Base-by-base conservation (phyloP, 169 alveolate species). In the Plasmodium inui region DNA sequence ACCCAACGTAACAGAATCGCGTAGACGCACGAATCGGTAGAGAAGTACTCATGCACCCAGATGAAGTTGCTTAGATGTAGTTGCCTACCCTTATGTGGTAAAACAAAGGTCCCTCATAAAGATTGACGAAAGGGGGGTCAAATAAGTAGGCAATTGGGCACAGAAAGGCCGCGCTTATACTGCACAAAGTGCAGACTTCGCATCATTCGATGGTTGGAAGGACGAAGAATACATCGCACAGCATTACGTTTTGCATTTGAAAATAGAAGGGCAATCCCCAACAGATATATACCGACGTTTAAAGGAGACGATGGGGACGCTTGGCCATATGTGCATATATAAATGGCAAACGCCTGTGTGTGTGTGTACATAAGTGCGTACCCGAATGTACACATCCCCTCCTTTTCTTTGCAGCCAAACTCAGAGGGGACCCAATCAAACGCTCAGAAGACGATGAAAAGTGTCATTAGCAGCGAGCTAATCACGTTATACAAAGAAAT, bases 401-500 rank as follows among this genome's bases (percentile, higher is more conserved):
- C 71, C 71, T 57, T 30, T 44, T 30, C 30, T 44, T 44, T 85
- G 10, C 78, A 88, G 89, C 12, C 28, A 28, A 78, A 39, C 41
- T 78, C 82, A 34, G 82, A 88, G 26, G 32, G 41, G 53, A 37
- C 81, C 6, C 76, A 88, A 53, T 28, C 41, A 44, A 79, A 88
- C 46, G 50, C 28, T 1, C 82, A 88, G 19, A 79, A 55, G 32
- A 79, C 39, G 46, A 61, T 41, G n/a, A 88, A 78, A 57, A 88
- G 32, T 78, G 71, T 88, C 28, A 57, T 88, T 3, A 88, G 86
- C 30, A 88, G 72, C 10, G 94, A 88, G 37, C 30, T 88, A n/a
- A 37, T 88, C 61, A 22, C 84, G 19, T 19, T 88, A 78, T 88
- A 88, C 46, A 88, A 72, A 50, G 94, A 88, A 57, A 88, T 88